Evolutionary conservation across 345 rosid species (phyloP).

Genomic region (Atalantia buxifolia): DNA sequence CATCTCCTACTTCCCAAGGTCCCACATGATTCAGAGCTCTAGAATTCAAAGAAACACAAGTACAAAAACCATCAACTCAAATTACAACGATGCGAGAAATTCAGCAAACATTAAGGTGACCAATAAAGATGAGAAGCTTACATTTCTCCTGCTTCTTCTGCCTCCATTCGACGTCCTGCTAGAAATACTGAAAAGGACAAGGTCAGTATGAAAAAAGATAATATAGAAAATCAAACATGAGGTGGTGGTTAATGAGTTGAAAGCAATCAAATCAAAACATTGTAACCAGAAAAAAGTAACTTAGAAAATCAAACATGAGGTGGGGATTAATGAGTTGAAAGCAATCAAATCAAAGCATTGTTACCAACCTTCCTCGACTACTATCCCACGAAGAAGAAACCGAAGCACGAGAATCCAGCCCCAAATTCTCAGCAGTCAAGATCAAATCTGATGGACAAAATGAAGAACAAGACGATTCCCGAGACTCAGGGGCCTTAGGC

Average conservation of each 20-base stretch:
- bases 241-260: neutral
- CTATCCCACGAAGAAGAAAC: constrained; percentile 69
- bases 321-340: neutral
- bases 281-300: constrained; percentile 13
- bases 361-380: constrained; percentile 53
- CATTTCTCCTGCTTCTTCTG: constrained; percentile 74
- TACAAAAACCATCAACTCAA: neutral
- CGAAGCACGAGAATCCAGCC: constrained; percentile 53
- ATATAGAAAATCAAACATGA: neutral
- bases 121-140: constrained; percentile 21
- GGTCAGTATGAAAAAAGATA: constrained; percentile 1
- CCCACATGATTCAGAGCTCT: constrained; percentile 75
- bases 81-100: no score
- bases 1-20: constrained; percentile 56
- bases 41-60: constrained; percentile 13
- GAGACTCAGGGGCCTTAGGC: constrained; percentile 32
- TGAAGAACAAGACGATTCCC: constrained; percentile 31
- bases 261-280: constrained; percentile 1
- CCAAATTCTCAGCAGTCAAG: constrained; percentile 65
- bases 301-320: neutral
- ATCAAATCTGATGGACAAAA: constrained; percentile 54
- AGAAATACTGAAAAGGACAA: constrained; percentile 35
- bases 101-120: neutral
- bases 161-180: constrained; percentile 64
- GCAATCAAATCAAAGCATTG: neutral